Evolutionary conservation across 1,284 basidiomycete species (phyloP), one percentile per base, ranked within the genome.

Genomic region (Apiotrichum mycotoxinovorans): DNA sequence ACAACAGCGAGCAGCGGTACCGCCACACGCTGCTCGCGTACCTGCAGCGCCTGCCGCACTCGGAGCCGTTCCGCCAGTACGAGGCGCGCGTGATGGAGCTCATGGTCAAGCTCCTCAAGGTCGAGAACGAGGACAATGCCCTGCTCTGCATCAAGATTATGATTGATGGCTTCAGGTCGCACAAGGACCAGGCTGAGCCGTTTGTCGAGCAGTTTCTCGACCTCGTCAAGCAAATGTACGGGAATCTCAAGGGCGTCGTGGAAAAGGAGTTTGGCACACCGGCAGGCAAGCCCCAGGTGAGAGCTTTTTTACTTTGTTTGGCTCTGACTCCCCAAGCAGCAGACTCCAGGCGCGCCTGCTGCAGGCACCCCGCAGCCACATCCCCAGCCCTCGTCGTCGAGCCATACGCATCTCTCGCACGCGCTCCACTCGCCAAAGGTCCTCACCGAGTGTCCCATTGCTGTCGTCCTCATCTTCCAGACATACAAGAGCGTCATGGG

Each of bases 61-160:
- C 85, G 51, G 95, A 98, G 58, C 80, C 84, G 11, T 81, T 93
- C 47, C 84, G 89, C 43, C 81, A 84, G 40, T 86, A 90, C 65
- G 83, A 86, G 26, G 79, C 83, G 30, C 76, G 83, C 18, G 84
- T 98, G 48, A 88, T 91, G 75, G 82, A 82, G 51, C 73, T 83
- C 46, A 80, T 97, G 83, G 82, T 98, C 52, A 82, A 88, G 64
- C 80, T 94, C 42, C 81, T 98, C 42, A 87, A 88, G 48, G 81
- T 85, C 62, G 97, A 99, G 80, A 98, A 96, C 71, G 96, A 99
- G 78, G 96, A 99, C 70, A 96, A 94, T 70, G 96, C 89, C 2
- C 83, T 88, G 33, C 83, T 88, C 3, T 91, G 88, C 54, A 91
- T 95, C 82, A 98, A 98, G 78, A 88, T 88, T 57, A 84, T 96